Percentiles rank a stretch among this genome's conserved stretches.
phyloP scores from a whole-genome alignment of 306 rosid genomes.

The Luffa acutangula region DNA sequence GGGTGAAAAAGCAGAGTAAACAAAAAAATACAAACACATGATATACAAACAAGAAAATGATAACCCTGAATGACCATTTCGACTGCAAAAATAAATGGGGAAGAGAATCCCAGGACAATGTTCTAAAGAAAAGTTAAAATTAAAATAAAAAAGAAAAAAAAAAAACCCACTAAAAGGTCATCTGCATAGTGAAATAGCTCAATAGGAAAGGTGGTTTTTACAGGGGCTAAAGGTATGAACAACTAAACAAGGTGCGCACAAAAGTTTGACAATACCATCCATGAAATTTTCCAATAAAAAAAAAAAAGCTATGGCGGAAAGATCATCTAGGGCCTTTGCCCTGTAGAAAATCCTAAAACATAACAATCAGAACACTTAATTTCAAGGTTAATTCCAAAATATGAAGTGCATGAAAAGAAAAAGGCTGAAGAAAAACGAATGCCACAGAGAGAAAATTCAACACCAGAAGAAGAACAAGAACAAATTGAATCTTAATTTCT shows the following conservation, averaged over 20 bases:
- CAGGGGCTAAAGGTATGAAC: background rate
- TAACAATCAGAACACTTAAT: background rate
- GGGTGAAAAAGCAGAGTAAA: background rate
- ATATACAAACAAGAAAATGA: conserved; percentile 7
- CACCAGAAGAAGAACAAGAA: background rate
- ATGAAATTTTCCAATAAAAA: background rate
- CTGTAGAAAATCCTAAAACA: background rate
- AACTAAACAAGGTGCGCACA: background rate
- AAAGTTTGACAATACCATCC: background rate
- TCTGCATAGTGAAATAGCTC: background rate
- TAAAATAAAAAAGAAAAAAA: background rate
- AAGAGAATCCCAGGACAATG: background rate
- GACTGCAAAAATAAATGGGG: background rate
- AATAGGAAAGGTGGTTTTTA: background rate
- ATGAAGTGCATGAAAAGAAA: background rate
- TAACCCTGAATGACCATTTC: background rate
- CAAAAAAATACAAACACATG: background rate
- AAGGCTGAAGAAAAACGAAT: background rate
- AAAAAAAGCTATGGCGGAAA: background rate
- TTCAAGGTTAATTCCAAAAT: background rate
- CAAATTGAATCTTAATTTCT: background rate
- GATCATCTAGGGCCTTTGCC: background rate
- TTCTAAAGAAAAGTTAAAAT: background rate
- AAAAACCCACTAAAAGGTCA: background rate
- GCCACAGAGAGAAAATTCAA: background rate